These are phyloP conservation scores for Pseudogymnoascus sp. DNA, from an alignment of 2,329 filamentous ascomycete species.

Conservation along the genomic window DNA sequence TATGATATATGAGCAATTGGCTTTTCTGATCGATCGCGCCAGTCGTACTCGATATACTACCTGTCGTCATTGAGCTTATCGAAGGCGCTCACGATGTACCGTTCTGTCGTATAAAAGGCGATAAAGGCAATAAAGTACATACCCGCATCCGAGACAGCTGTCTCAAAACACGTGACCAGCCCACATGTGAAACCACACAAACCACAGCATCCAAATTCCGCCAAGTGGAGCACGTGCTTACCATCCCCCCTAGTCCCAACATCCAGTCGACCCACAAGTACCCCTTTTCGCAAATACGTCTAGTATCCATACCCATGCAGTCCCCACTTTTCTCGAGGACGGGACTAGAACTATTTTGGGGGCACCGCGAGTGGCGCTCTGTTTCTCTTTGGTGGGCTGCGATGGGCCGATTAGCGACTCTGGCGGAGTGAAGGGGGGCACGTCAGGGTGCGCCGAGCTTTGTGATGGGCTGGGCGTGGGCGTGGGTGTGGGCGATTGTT, in stretches of 20 bases:
- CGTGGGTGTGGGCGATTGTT: neutral
- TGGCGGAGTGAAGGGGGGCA: neutral
- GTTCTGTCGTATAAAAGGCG: too few relatives aligned
- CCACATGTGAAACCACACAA: neutral
- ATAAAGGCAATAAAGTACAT: neutral
- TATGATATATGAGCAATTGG: neutral
- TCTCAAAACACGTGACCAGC: neutral
- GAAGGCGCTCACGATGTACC: neutral
- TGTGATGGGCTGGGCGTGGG: neutral
- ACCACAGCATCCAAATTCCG: neutral
- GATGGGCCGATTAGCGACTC: neutral
- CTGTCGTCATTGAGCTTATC: neutral
- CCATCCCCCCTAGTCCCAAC: neutral
- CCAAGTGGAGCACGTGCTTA: neutral
- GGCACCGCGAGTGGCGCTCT: neutral
- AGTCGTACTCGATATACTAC: neutral
- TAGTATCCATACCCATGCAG: neutral
- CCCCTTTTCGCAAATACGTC: neutral
- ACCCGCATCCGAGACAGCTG: neutral
- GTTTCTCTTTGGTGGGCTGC: neutral
- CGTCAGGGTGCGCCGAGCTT: neutral
- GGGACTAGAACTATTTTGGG: neutral
- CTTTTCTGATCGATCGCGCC: neutral
- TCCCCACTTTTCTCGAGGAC: neutral
- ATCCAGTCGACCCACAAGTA: neutral